A percentile compares a stretch with the other conserved stretches of the same genome.
These are phyloP conservation scores for Boletus subparvulus DNA, from an alignment of 768 basidiomycete genomes.

Conservation along the genomic window DNA sequence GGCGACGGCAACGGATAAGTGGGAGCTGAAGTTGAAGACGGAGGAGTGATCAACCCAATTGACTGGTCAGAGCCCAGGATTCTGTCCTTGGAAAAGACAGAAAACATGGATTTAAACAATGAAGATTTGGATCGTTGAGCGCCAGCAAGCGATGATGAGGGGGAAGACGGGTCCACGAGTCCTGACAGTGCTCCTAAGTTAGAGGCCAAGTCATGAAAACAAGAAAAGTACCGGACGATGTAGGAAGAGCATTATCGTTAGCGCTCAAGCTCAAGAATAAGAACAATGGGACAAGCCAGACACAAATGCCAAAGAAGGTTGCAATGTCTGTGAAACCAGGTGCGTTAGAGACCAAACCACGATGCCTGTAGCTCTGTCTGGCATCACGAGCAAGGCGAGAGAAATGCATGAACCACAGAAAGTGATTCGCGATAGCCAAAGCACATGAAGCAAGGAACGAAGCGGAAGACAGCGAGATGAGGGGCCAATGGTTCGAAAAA, in stretches of 20 bases:
- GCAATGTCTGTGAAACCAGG: slow-evolving; percentile 72
- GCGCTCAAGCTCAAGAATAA: slow-evolving; percentile 94
- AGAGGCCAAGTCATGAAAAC: background rate
- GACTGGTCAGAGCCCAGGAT: slow-evolving; percentile 46
- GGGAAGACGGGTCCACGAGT: slow-evolving; percentile 22
- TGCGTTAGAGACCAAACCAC: slow-evolving; percentile 31
- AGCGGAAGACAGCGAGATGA: slow-evolving; percentile 84
- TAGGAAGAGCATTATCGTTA: slow-evolving; percentile 93
- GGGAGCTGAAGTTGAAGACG: slow-evolving; percentile 30
- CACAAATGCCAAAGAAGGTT: slow-evolving; percentile 80
- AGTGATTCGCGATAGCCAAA: slow-evolving; percentile 87
- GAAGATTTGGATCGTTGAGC: slow-evolving; percentile 53
- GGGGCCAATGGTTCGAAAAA: slow-evolving; percentile 86
- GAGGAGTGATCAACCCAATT: slow-evolving; percentile 73
- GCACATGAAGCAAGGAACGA: slow-evolving; percentile 85
- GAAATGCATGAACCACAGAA: slow-evolving; percentile 97
- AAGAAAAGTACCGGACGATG: slow-evolving; percentile 47
- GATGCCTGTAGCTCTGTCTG: slow-evolving; percentile 49
- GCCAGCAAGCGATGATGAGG: slow-evolving; percentile 25
- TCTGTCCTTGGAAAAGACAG: slow-evolving; percentile 41
- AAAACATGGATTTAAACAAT: slow-evolving; percentile 66
- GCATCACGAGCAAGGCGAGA: slow-evolving; percentile 67
- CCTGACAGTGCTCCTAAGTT: slow-evolving; percentile 8
- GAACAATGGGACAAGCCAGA: slow-evolving; percentile 91
- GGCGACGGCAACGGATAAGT: slow-evolving; percentile 30